phyloP scores from a whole-genome alignment of 2,329 filamentous ascomycete genomes.

The Monilinia polystroma region DNA sequence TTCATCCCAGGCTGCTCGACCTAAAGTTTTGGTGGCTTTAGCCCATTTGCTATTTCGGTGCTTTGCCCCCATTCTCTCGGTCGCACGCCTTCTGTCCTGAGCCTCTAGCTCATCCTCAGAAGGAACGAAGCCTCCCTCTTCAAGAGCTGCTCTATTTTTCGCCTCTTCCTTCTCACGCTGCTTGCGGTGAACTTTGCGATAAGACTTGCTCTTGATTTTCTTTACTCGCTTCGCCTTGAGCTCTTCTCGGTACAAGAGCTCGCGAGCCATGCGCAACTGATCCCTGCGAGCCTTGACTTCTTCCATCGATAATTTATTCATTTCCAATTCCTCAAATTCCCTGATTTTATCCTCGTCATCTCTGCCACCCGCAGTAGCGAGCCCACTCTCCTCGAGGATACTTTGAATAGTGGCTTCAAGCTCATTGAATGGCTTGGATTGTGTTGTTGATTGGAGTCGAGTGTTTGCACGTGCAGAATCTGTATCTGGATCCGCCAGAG shows the following conservation, averaged over 20 bases:
- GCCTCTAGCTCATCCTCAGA: conserved; percentile 64
- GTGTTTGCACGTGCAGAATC: conserved; percentile 57
- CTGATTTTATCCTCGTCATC: conserved; percentile 63
- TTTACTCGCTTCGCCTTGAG: conserved; percentile 89
- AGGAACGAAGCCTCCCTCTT: conserved; percentile 57
- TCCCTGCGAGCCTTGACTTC: conserved; percentile 71
- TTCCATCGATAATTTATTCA: conserved; percentile 69
- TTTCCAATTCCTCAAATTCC: conserved; percentile 67
- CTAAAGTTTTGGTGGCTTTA: conserved; percentile 64
- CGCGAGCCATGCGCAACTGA: conserved; percentile 75
- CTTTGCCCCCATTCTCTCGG: conserved; percentile 68
- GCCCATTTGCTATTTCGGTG: conserved; percentile 72
- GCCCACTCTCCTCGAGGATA: conserved; percentile 86
- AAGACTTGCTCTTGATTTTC: conserved; percentile 98
- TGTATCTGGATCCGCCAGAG: conserved; percentile 70
- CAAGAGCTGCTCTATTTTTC: conserved; percentile 56
- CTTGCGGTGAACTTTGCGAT: conserved; percentile 86
- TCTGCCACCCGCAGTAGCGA: conserved; percentile 59
- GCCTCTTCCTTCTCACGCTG: conserved; percentile 61
- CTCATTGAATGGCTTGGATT: conserved; percentile 69
- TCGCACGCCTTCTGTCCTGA: conserved; percentile 62
- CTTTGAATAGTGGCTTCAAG: conserved; percentile 82
- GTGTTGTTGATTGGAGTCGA: conserved; percentile 63
- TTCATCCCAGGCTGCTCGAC: conserved; percentile 67
- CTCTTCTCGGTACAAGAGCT: conserved; percentile 85